These are phyloP conservation scores for Eragrostis nindensis DNA, from an alignment of 176 grass and related monocot species.

Conservation along the genomic window DNA sequence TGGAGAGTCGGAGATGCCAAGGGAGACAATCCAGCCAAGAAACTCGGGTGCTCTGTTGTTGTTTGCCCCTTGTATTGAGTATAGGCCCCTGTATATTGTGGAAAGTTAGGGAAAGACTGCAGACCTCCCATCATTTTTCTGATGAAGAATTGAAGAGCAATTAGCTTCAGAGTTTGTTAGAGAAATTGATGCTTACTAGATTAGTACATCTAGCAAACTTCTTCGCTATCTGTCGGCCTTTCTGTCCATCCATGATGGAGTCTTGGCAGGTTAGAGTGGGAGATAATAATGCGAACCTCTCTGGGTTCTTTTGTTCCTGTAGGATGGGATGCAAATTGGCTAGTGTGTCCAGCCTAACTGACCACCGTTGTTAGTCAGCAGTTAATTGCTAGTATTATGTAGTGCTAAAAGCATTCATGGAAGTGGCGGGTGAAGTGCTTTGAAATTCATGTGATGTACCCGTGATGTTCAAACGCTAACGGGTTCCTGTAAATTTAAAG, in stretches of 20 bases:
- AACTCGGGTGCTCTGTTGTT: constrained; percentile 53
- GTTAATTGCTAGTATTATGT: constrained; percentile 54
- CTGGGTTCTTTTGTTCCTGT: constrained; percentile 51
- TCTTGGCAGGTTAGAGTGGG: constrained; percentile 55
- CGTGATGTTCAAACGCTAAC: constrained; percentile 33
- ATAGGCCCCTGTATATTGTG: constrained; percentile 85
- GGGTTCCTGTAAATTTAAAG: constrained; percentile 63
- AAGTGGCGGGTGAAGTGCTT: constrained; percentile 37
- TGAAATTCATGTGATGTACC: constrained; percentile 40
- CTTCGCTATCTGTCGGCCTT: constrained; percentile 44
- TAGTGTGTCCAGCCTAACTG: constrained; percentile 52
- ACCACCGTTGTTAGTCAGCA: constrained; percentile 51
- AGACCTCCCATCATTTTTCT: constrained; percentile 61
- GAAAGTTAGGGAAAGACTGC: constrained; percentile 54
- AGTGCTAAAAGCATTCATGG: constrained; percentile 59
- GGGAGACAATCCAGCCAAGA: constrained; percentile 56
- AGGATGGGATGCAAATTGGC: constrained; percentile 61
- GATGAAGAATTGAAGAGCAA: constrained; percentile 54
- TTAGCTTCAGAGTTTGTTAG: constrained; percentile 62
- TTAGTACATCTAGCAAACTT: constrained; percentile 50
- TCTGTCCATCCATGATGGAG: constrained; percentile 52
- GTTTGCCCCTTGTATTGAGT: constrained; percentile 59
- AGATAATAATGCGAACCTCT: constrained; percentile 54
- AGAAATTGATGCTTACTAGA: constrained; percentile 51
- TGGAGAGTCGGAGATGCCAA: constrained; percentile 46